A percentile compares a stretch with the other conserved stretches of the same genome.
phyloP scores from a whole-genome alignment of 768 basidiomycete species.

The Tylopilus intermedius region DNA sequence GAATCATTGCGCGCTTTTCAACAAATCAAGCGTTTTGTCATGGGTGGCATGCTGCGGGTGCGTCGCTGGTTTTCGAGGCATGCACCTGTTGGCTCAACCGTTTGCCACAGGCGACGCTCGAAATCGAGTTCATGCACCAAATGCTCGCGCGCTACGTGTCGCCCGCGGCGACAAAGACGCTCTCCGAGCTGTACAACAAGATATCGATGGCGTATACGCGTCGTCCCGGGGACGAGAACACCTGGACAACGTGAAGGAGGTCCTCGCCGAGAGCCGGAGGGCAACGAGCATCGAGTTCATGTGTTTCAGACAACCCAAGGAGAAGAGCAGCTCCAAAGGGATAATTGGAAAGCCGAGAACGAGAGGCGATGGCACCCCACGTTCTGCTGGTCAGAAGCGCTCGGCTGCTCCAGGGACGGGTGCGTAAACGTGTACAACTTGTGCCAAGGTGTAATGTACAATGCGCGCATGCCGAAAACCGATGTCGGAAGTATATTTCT shows the following conservation, averaged over 20 bases:
- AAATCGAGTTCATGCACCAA: constrained; percentile 99
- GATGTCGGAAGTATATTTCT: background rate
- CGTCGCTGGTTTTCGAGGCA: background rate
- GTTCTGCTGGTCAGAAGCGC: constrained; percentile 22
- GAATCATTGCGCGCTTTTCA: constrained; percentile 84
- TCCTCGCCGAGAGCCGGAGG: constrained; percentile 77
- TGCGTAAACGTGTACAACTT: background rate
- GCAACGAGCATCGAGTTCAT: constrained; percentile 93
- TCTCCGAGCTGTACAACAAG: constrained; percentile 89
- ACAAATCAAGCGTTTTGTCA: constrained; percentile 87
- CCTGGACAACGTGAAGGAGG: constrained; percentile 88
- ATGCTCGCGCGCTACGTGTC: constrained; percentile 74
- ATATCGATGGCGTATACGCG: constrained; percentile 91
- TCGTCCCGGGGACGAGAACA: constrained; percentile 80
- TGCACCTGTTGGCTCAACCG: background rate
- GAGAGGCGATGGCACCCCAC: constrained; percentile 16
- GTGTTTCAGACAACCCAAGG: constrained; percentile 80
- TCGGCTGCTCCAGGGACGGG: background rate
- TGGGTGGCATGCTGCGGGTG: constrained; percentile 98
- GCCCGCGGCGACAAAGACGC: constrained; percentile 69
- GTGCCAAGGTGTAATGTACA: background rate
- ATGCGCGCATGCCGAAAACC: background rate
- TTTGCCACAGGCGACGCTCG: constrained; percentile 83
- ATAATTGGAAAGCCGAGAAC: constrained; percentile 14
- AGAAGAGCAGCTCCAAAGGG: constrained; percentile 22